Percentiles rank a stretch among this genome's conserved stretches.
Evolutionary conservation across 2,329 filamentous ascomycete genomes (phyloP).

Genomic region (Exserohilum rostratum): DNA sequence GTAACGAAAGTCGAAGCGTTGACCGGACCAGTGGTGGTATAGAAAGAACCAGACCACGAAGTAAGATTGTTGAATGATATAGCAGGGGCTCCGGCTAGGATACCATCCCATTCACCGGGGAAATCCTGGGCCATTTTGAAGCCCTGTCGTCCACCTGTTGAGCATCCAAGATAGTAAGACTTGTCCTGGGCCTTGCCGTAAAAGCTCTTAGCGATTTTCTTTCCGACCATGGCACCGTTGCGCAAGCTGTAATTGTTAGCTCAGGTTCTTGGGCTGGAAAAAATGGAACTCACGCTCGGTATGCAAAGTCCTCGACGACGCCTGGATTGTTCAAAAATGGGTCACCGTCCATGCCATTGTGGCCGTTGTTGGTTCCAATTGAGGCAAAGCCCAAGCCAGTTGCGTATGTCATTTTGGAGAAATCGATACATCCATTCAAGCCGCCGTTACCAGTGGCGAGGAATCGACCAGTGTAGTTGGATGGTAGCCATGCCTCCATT

Average conservation of each 20-base stretch:
- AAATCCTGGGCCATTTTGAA: slow-evolving; percentile 44
- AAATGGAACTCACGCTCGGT: slow-evolving; percentile 43
- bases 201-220: slow-evolving; percentile 49
- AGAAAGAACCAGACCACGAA: slow-evolving; percentile 43
- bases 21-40: slow-evolving; percentile 30
- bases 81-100: slow-evolving; percentile 45
- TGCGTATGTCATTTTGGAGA: slow-evolving; percentile 49
- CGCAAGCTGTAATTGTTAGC: slow-evolving; percentile 35
- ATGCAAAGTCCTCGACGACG: slow-evolving; percentile 57
- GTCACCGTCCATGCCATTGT: slow-evolving; percentile 53
- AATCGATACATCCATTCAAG: slow-evolving; percentile 50
- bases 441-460: slow-evolving; percentile 48
- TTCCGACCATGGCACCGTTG: slow-evolving; percentile 45
- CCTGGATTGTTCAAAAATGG: slow-evolving; percentile 56
- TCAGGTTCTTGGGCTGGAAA: neutral
- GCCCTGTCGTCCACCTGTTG: slow-evolving; percentile 47
- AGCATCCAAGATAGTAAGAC: slow-evolving; percentile 48
- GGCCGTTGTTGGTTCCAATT: slow-evolving; percentile 52
- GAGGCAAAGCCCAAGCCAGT: slow-evolving; percentile 48
- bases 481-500: slow-evolving; percentile 55
- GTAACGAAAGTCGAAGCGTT: slow-evolving; percentile 50
- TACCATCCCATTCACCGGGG: slow-evolving; percentile 47
- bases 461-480: slow-evolving; percentile 50
- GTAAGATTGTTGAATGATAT: slow-evolving; percentile 43
- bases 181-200: slow-evolving; percentile 51